Evolutionary conservation across 2,329 filamentous ascomycete genomes (phyloP).

Genomic region (Colletotrichum sp.): DNA sequence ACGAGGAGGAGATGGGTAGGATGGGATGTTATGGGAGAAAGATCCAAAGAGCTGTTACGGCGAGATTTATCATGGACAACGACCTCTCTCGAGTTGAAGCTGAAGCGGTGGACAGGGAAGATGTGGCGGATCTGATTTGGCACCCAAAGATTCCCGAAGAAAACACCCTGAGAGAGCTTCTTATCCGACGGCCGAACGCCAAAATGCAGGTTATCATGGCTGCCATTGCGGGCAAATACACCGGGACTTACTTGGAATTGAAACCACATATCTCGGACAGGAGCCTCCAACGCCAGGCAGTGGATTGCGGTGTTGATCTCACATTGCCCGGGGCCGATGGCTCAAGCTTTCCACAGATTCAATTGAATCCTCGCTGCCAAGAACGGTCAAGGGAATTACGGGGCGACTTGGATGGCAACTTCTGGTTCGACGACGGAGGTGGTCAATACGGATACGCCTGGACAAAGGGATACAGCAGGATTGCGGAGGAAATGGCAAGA

Average conservation of each 20-base stretch:
- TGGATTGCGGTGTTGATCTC: not conserved
- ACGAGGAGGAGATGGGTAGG: not conserved
- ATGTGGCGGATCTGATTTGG: constrained; percentile 44
- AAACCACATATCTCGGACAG: not conserved
- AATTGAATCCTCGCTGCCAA: not conserved
- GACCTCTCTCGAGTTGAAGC: constrained; percentile 29
- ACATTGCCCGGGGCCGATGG: not conserved
- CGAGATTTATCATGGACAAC: constrained; percentile 31
- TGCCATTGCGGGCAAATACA: constrained; percentile 38
- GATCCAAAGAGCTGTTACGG: constrained; percentile 20
- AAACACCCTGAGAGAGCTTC: constrained; percentile 37
- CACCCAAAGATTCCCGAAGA: constrained; percentile 39
- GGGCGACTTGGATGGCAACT: not conserved
- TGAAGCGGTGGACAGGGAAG: not conserved
- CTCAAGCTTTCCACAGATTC: not conserved
- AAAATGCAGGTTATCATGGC: constrained; percentile 40
- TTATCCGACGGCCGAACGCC: constrained; percentile 33
- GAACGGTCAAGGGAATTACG: not conserved
- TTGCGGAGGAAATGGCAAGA: not conserved
- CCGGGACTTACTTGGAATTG: not conserved
- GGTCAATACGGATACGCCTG: not conserved
- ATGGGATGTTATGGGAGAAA: not conserved
- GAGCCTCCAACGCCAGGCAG: not conserved
- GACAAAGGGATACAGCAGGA: not conserved
- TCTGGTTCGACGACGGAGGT: not conserved